A percentile compares a stretch with the other conserved stretches of the same genome.
These are phyloP conservation scores for Ophiostoma ips DNA, from an alignment of 2,329 filamentous ascomycete genomes.

Conservation along the genomic window DNA sequence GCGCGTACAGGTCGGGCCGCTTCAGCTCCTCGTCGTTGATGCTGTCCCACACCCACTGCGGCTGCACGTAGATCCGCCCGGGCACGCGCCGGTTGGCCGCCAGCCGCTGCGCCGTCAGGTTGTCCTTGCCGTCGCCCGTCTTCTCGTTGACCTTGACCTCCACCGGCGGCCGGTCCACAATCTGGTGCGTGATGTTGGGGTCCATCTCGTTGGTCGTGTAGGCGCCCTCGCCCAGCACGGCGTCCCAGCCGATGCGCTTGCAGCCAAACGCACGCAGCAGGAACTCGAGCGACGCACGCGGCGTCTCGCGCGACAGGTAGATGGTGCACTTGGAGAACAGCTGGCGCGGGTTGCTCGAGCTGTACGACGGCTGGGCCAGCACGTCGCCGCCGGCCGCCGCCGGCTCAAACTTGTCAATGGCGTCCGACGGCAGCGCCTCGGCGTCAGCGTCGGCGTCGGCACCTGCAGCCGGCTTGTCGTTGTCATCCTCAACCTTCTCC, in stretches of 20 bases:
- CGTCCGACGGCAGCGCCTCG: conserved; percentile 36
- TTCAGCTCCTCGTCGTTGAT: conserved; percentile 85
- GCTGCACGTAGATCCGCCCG: conserved; percentile 86
- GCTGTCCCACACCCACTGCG: conserved; percentile 98
- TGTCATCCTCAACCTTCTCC: too few relatives aligned
- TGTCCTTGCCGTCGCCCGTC: conserved; percentile 36
- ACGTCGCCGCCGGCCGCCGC: conserved; percentile 73
- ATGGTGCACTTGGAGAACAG: conserved; percentile 83
- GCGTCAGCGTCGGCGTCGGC: conserved; percentile 28
- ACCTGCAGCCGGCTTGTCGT: conserved; percentile 31
- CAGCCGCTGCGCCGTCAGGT: conserved; percentile 46
- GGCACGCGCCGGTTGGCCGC: conserved; percentile 60
- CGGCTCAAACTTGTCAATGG: conserved; percentile 85
- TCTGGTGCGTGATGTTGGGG: conserved; percentile 83
- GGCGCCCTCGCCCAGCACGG: conserved; percentile 76
- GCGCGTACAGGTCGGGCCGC: conserved; percentile 74
- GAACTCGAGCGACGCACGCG: conserved; percentile 81
- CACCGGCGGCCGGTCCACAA: conserved; percentile 78
- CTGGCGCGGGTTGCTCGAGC: conserved; percentile 52
- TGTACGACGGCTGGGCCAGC: conserved; percentile 61
- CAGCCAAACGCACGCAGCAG: conserved; percentile 88
- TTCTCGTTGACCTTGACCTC: conserved; percentile 40
- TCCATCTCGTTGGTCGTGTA: conserved; percentile 85
- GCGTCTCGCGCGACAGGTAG: conserved; percentile 87
- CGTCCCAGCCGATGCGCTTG: conserved; percentile 91